A percentile compares a stretch with the other conserved stretches of the same genome.
phyloP scores from a whole-genome alignment of 2,329 filamentous ascomycete genomes.

The Cladosporium colombiae region DNA sequence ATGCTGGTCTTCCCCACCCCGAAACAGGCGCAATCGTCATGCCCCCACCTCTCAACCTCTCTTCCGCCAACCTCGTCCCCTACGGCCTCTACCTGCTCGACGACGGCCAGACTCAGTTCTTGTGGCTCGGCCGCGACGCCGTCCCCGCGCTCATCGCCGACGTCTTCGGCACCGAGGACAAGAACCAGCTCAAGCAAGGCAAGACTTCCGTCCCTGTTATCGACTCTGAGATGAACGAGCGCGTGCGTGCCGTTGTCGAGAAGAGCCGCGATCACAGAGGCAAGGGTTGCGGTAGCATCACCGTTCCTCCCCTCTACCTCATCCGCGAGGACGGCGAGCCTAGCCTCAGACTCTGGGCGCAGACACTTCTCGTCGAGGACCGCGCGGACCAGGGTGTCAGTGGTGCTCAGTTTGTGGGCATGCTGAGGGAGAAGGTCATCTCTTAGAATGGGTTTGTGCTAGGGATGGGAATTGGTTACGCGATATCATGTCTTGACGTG shows the following conservation, averaged over 20 bases:
- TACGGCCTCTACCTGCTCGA: slow-evolving; percentile 96
- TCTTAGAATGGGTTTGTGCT: slow-evolving; percentile 10
- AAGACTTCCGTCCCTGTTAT: slow-evolving; percentile 84
- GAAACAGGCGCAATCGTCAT: slow-evolving; percentile 87
- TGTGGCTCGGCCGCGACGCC: slow-evolving; percentile 92
- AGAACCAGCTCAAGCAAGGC: slow-evolving; percentile 82
- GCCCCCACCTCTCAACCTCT: slow-evolving; percentile 80
- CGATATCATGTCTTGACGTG: not conserved
- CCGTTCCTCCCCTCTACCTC: slow-evolving; percentile 89
- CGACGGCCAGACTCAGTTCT: slow-evolving; percentile 94
- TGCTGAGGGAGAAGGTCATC: slow-evolving; percentile 85
- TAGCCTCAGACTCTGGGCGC: slow-evolving; percentile 91
- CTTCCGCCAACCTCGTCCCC: slow-evolving; percentile 80
- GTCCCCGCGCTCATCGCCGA: slow-evolving; percentile 86
- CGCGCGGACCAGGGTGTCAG: slow-evolving; percentile 91
- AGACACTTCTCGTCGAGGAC: slow-evolving; percentile 93
- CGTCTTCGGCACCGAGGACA: slow-evolving; percentile 86
- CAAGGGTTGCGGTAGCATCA: slow-evolving; percentile 87
- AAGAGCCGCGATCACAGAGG: slow-evolving; percentile 88
- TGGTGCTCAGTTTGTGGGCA: slow-evolving; percentile 89
- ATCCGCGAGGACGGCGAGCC: slow-evolving; percentile 96
- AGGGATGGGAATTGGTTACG: not conserved
- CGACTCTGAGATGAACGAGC: slow-evolving; percentile 95
- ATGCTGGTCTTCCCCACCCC: slow-evolving; percentile 80
- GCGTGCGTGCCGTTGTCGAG: slow-evolving; percentile 82